Percentiles rank a stretch among this genome's conserved stretches.
Conservation (phyloP, 2,329 filamentous ascomycete genomes). For the Phyllosticta capitalensis region DNA sequence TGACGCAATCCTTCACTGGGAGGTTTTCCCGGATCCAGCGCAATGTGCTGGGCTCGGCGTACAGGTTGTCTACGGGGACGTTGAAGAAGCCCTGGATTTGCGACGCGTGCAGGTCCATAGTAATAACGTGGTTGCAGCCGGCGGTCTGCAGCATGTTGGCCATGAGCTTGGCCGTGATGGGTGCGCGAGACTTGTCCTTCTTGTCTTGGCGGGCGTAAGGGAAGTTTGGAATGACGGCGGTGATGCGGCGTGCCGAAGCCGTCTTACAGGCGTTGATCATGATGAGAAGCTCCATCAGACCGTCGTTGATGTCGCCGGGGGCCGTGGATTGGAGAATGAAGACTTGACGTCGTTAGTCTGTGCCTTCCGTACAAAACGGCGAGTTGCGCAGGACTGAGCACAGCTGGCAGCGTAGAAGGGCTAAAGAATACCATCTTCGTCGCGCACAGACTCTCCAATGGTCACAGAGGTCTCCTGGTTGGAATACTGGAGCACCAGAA, state of each 20-base stretch:
- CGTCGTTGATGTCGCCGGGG: conserved; percentile 94
- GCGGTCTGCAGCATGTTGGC: conserved; percentile 96
- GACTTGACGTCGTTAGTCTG: conserved; percentile 40
- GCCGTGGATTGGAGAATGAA: conserved; percentile 95
- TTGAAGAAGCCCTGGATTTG: conserved; percentile 98
- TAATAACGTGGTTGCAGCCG: conserved; percentile 87
- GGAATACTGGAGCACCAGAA: conserved; percentile 73
- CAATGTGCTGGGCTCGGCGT: conserved; percentile 85
- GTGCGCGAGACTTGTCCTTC: conserved; percentile 92
- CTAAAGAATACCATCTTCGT: conserved; percentile 69
- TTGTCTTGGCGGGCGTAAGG: conserved; percentile 96
- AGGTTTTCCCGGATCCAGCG: conserved; percentile 87
- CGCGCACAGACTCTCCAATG: conserved; percentile 89
- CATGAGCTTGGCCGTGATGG: conserved; percentile 90
- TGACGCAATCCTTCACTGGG: conserved; percentile 72
- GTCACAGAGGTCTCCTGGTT: conserved; percentile 86
- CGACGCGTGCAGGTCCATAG: conserved; percentile 89
- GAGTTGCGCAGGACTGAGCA: conserved; percentile 24
- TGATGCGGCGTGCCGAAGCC: conserved; percentile 79
- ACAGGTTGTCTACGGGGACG: conserved; percentile 69
- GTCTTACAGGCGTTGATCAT: conserved; percentile 95
- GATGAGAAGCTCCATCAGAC: conserved; percentile 94
- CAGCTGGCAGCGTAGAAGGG: conserved; percentile 17
- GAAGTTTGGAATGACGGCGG: conserved; percentile 91
- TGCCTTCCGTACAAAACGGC: conserved; percentile 1